phyloP scores from a whole-genome alignment of 2,329 filamentous ascomycete genomes.

The Talaromyces albobiverticillius region DNA sequence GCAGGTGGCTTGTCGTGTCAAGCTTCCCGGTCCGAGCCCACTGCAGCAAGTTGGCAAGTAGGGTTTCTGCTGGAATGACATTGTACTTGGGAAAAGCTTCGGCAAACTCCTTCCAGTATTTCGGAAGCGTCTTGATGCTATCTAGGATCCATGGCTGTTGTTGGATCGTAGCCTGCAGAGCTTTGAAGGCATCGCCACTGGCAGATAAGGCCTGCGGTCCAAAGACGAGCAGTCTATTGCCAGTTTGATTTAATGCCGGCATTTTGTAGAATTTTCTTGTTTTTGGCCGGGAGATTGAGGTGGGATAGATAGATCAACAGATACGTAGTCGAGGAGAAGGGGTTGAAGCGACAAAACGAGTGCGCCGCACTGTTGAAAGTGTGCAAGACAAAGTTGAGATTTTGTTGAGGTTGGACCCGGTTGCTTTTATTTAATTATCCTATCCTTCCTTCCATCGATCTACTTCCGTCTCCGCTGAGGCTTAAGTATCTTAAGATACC shows the following conservation, averaged over 20 bases:
- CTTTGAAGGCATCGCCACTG: slow-evolving; percentile 1
- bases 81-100: slow-evolving; percentile 17
- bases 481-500: background rate
- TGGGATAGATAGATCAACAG: background rate
- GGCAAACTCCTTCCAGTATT: slow-evolving; percentile 16
- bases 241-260: background rate
- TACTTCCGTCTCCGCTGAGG: too few species aligned
- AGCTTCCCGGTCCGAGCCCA: slow-evolving; percentile 19
- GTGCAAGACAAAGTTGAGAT: background rate
- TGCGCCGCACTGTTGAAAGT: slow-evolving; percentile 2
- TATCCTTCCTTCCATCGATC: background rate
- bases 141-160: slow-evolving; percentile 19
- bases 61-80: background rate
- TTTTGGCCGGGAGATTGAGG: background rate
- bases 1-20: slow-evolving; percentile 17
- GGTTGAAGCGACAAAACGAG: background rate
- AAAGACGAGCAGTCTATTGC: slow-evolving; percentile 5
- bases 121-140: slow-evolving; percentile 17
- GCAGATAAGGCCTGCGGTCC: slow-evolving; percentile 12
- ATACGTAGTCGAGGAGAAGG: too few species aligned
- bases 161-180: background rate
- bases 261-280: background rate
- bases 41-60: slow-evolving; percentile 15
- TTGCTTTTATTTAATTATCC: slow-evolving; percentile 3
- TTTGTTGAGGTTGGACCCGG: background rate